Evolutionary conservation across 2,329 filamentous ascomycete species (phyloP).

Genomic region (Dactylonectria macrodidyma): DNA sequence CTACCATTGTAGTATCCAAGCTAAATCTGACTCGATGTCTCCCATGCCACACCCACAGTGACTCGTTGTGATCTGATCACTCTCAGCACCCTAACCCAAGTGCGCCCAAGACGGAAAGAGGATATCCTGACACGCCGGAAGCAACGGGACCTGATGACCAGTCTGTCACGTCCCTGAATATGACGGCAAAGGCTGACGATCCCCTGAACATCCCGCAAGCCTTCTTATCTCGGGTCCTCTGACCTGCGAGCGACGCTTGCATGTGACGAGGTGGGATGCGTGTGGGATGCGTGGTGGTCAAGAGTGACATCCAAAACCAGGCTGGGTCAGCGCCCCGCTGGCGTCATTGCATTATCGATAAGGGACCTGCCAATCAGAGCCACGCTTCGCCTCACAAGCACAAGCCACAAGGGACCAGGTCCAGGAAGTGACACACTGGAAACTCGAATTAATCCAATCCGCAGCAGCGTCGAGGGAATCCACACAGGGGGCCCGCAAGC

Average conservation of each 20-base stretch:
- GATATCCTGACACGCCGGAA: constrained; percentile 5
- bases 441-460: constrained; percentile 1
- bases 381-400: constrained; percentile 6
- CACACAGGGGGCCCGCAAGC: background rate
- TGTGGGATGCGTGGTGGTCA: constrained; percentile 36
- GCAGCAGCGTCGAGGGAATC: background rate
- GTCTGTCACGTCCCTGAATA: constrained; percentile 1
- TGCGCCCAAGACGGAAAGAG: constrained; percentile 1
- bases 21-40: background rate
- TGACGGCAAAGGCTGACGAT: background rate
- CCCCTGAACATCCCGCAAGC: constrained; percentile 17
- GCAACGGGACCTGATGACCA: constrained; percentile 21
- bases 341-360: constrained; percentile 49
- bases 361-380: constrained; percentile 26
- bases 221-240: constrained; percentile 42
- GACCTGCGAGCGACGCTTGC: constrained; percentile 41
- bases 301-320: constrained; percentile 27
- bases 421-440: constrained; percentile 12
- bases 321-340: constrained; percentile 34
- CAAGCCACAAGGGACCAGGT: constrained; percentile 7
- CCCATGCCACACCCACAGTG: background rate
- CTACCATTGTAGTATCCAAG: background rate
- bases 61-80: constrained; percentile 16
- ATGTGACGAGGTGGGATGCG: constrained; percentile 33
- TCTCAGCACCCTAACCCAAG: background rate